Base-by-base conservation (phyloP, 768 basidiomycete genomes). In the Xanthoconium purpureum region DNA sequence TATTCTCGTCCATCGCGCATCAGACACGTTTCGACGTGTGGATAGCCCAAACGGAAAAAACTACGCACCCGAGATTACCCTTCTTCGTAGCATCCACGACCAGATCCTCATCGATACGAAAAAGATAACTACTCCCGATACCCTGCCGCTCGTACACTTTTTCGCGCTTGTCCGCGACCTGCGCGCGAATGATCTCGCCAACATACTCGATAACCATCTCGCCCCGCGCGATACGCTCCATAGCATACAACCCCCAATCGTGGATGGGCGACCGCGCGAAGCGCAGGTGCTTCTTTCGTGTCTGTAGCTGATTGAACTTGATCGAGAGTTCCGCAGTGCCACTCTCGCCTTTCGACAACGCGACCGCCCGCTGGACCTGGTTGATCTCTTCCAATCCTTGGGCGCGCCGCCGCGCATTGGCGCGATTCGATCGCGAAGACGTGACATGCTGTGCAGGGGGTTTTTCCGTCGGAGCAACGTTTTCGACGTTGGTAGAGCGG, bases 121-220 rank as follows among this genome's bases (percentile, higher is more conserved):
- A 99, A 48, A 99, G 78, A 75, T 99, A 99, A 68, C 92, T 95
- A 71, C 93, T 95, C 15, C 97, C 97, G 59, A 99, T 99, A 3
- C 97, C 97, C 68, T 94, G 93, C 51, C 94, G 82, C 75, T 98
- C 93, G 70, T 99, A 99, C 63, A 87, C 84, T 78, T 97, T 96
- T 78, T 99, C 97, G 47, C 97, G 82, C 71, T 94, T 93, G 64
- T 98, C 97, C 29, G 97, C 97, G 12, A 98, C 92, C 65, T 91
- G 89, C 43, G 94, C 92, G 11, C 97, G 82, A 61, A 98, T 94
- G 60, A 98, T 82, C 79, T 99, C 97, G 18, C 97, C 97, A 8
- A 99, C 97, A 67, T 99, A 99, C 75, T 99, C 97, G 73, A 98
- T 98, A 32, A 99, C 96, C 94, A 99, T 98, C 75, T 99, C 97